Evolutionary conservation across 331 rosid species (phyloP), one percentile per base, ranked within the genome.

Genomic region (Spiraea crenata): DNA sequence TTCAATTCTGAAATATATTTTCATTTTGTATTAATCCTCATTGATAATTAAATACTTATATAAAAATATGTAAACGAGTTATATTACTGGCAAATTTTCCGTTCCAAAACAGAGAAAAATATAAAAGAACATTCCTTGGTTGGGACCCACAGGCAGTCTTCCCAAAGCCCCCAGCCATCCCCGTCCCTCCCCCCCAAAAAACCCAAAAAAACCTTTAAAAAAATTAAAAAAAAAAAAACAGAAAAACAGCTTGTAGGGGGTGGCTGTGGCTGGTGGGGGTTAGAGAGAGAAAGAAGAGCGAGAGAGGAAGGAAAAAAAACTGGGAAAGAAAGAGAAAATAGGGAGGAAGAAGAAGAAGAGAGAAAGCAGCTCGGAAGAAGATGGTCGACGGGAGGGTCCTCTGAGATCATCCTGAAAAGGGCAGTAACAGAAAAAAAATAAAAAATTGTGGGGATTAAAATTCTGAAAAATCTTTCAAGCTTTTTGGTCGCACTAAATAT

Each of bases 341-440:
- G 58, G 81, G 64, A 71, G 16, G 34, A 81, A 76, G 71, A 77
- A 65, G 65, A 58, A 60, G 31, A 25, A 25, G 31, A 25, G 31
- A 25, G 31, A 25, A 25, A 1, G 31, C 31, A 25, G 31, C 31
- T 25, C 31, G 31, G 31, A 25, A 25, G 31, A 81, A 70, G 96
- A 87, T 89, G 96, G 89, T 91, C 89, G 84, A 83, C 87, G 90
- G 86, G 96, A 87, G 66, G 76, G 51, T 77, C 86, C 92, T 85
- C 97, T 87, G 83, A 90, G 96, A 95, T 95, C 97, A 82, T 89
- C 93, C 88, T 76, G 82, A 70, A 85, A 79, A 82, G 79, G 92
- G 95, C 97, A 90, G 95, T 87, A 83, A 83, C 63, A 47, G 79
- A 51, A 65, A 68, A 69, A 57, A 56, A 66, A 13, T 13, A 45